phyloP scores from a whole-genome alignment of 2,329 filamentous ascomycete species.

The Lachnellula arida region DNA sequence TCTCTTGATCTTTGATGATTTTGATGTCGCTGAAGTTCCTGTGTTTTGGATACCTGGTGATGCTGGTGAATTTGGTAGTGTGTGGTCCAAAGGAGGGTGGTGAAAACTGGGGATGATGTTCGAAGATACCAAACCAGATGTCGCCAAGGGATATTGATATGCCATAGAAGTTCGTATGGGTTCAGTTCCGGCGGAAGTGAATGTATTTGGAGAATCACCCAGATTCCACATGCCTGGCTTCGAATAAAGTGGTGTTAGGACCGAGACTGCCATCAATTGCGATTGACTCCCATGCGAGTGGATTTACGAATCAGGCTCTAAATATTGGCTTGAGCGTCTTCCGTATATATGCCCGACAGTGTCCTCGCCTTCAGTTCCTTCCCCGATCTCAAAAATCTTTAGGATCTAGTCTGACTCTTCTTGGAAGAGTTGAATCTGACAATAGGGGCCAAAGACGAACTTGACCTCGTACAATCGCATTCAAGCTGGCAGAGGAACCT shows the following conservation, averaged over 20 bases:
- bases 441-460: conserved; percentile 1
- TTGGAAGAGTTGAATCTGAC: not conserved
- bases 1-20: conserved; percentile 38
- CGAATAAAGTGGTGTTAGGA: conserved; percentile 27
- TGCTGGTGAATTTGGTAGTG: conserved; percentile 16
- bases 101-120: conserved; percentile 28
- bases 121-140: conserved; percentile 24
- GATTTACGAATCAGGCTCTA: not conserved
- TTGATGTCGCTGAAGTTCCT: conserved; percentile 12
- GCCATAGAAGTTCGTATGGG: conserved; percentile 24
- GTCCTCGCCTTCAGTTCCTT: not conserved
- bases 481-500: conserved; percentile 11
- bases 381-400: not conserved
- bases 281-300: conserved; percentile 19
- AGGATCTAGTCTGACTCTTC: not conserved
- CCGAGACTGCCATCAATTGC: conserved; percentile 33
- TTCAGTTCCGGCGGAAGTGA: conserved; percentile 21
- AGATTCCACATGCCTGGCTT: conserved; percentile 30
- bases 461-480: conserved; percentile 11
- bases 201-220: conserved; percentile 24
- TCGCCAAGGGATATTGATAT: conserved; percentile 28
- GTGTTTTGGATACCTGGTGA: conserved; percentile 21
- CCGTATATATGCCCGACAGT: not conserved
- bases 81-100: conserved; percentile 20
- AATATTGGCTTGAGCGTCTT: not conserved